Evolutionary conservation across 129 eudicot genomes (phyloP).

Genomic region (Scalesia atractyloides): DNA sequence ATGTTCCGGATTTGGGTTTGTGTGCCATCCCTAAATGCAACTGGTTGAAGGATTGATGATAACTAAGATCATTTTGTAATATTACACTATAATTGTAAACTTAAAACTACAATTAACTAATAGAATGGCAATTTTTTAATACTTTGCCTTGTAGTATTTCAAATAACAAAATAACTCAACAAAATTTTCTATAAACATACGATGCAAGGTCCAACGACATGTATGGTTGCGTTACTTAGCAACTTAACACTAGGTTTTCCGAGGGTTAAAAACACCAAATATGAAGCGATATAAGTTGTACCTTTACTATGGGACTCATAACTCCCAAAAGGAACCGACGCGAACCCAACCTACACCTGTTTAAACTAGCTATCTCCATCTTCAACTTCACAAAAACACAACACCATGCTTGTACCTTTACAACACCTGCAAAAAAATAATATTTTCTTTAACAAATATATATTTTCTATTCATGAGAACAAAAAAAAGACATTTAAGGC

Average conservation of each 20-base stretch:
- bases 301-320: not conserved
- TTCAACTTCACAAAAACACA: slow-evolving; percentile 5
- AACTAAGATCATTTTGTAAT: not conserved
- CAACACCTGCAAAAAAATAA: slow-evolving; percentile 22
- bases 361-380: not conserved
- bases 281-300: not conserved
- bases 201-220: not conserved
- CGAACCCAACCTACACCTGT: not conserved
- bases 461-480: not conserved
- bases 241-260: not conserved
- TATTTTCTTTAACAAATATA: not conserved
- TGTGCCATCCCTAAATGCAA: too few relatives aligned
- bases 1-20: too few relatives aligned
- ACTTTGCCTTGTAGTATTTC: too few relatives aligned
- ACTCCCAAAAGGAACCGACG: not conserved
- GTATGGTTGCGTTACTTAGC: not conserved
- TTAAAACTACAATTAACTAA: too few relatives aligned
- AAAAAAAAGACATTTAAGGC: not conserved
- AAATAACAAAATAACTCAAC: too few relatives aligned
- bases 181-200: not conserved
- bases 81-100: too few relatives aligned
- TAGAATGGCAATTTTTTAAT: too few relatives aligned
- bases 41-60: too few relatives aligned
- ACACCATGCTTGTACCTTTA: slow-evolving; percentile 15
- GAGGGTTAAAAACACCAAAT: not conserved